Conservation (phyloP, 345 rosid species). For the Lagerstroemia speciosa region DNA sequence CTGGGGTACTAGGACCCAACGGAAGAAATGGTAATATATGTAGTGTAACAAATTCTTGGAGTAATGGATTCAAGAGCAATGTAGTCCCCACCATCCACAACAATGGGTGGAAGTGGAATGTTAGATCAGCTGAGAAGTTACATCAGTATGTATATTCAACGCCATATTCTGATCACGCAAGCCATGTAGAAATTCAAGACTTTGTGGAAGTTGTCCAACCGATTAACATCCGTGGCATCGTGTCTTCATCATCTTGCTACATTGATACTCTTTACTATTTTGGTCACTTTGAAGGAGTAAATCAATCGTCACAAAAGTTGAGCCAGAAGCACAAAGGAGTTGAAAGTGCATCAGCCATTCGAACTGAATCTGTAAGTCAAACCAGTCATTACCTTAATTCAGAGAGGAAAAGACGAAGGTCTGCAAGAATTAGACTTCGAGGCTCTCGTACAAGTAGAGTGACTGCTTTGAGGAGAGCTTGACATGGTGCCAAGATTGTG, state of each 20-base stretch:
- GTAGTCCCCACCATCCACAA: constrained; percentile 6
- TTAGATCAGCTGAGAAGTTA: constrained; percentile 25
- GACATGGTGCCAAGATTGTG: constrained; percentile 32
- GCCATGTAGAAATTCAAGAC: constrained; percentile 56
- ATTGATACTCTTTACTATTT: constrained; percentile 59
- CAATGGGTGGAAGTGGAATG: constrained; percentile 13
- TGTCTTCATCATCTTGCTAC: constrained; percentile 51
- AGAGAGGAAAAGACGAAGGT: constrained; percentile 13
- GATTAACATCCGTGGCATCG: constrained; percentile 52
- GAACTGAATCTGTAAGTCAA: constrained; percentile 16
- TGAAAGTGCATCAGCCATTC: constrained; percentile 14
- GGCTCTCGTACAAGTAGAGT: constrained; percentile 19
- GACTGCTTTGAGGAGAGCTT: constrained; percentile 21
- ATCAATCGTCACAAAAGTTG: constrained; percentile 21
- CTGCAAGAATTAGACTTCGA: constrained; percentile 2
- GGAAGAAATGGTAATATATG: constrained; percentile 33
- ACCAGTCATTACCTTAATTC: constrained; percentile 10
- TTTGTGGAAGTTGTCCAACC: constrained; percentile 62
- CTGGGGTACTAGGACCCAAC: constrained; percentile 42
- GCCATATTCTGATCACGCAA: constrained; percentile 68
- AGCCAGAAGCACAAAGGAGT: constrained; percentile 16
- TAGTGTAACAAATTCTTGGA: constrained; percentile 21
- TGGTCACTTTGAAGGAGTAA: constrained; percentile 41
- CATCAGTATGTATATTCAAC: constrained; percentile 48
- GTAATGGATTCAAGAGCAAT: constrained; percentile 19